Evolutionary conservation across 257 asterid species (phyloP).

Genomic region (Buddleja alternifolia): DNA sequence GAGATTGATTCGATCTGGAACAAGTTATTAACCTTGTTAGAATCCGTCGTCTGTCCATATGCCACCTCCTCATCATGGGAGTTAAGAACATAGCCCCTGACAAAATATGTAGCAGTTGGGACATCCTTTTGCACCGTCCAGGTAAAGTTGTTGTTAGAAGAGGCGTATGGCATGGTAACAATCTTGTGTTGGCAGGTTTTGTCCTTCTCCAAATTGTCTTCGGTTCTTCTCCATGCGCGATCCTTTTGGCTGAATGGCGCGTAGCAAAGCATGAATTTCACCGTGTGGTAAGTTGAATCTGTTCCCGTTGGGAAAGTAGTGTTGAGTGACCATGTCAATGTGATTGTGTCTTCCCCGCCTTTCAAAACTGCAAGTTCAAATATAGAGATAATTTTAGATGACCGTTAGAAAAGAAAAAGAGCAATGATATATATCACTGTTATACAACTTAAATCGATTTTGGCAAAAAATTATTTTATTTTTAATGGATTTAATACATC

Average conservation of each 20-base stretch:
- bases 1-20: conserved; percentile 48
- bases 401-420: too few relatives aligned
- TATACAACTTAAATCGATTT: too few relatives aligned
- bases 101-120: conserved; percentile 67
- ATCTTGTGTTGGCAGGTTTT: conserved; percentile 70
- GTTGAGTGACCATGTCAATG: conserved; percentile 56
- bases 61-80: conserved; percentile 43
- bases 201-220: conserved; percentile 55
- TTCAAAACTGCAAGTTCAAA: conserved; percentile 42
- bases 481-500: too few relatives aligned
- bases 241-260: conserved; percentile 79
- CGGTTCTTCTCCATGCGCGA: conserved; percentile 74
- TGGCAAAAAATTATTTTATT: too few relatives aligned
- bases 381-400: too few relatives aligned
- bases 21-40: conserved; percentile 47
- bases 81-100: conserved; percentile 58
- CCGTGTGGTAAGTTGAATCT: conserved; percentile 52
- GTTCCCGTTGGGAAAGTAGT: conserved; percentile 33
- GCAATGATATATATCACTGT: too few relatives aligned
- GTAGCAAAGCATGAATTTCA: conserved; percentile 60
- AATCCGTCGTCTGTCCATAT: conserved; percentile 65
- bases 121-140: conserved; percentile 49
- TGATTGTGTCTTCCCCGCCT: conserved; percentile 54
- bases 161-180: conserved; percentile 41
- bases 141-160: conserved; percentile 42